Conservation (phyloP, 2,329 filamentous ascomycete species). For the Chaetothyriales sp. region DNA sequence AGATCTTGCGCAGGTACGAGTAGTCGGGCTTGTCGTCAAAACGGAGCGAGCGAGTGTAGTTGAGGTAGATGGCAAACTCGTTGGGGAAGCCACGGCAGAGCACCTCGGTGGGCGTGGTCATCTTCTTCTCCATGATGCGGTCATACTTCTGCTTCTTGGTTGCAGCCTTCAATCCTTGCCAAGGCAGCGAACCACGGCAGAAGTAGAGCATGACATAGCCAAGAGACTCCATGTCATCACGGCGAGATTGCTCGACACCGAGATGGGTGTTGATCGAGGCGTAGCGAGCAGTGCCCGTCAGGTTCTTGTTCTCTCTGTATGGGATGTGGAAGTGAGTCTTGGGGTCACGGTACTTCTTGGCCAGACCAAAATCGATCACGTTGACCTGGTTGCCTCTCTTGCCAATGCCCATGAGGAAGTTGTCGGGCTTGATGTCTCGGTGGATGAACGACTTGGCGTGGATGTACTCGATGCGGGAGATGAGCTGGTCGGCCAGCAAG, state of each 20-base stretch:
- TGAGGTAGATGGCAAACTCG: slow-evolving; percentile 98
- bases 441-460: slow-evolving; percentile 99
- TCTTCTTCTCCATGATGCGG: slow-evolving; percentile 99
- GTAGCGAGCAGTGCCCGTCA: slow-evolving; percentile 96
- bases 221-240: slow-evolving; percentile 98
- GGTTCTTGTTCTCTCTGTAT: slow-evolving; percentile 99
- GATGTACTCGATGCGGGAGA: slow-evolving; percentile 98
- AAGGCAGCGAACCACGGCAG: slow-evolving; percentile 94
- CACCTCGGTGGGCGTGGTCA: slow-evolving; percentile 93
- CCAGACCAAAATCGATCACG: slow-evolving; percentile 95
- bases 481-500: slow-evolving; percentile 90
- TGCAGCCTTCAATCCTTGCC: slow-evolving; percentile 96
- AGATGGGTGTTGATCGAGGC: slow-evolving; percentile 98
- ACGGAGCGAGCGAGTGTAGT: slow-evolving; percentile 95
- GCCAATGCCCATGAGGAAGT: slow-evolving; percentile 98
- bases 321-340: slow-evolving; percentile 99
- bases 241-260: slow-evolving; percentile 95
- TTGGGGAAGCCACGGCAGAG: slow-evolving; percentile 98
- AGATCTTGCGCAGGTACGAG: slow-evolving; percentile 99
- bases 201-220: slow-evolving; percentile 99
- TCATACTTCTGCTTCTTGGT: slow-evolving; percentile 99
- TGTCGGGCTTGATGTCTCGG: slow-evolving; percentile 99
- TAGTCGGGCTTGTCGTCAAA: slow-evolving; percentile 99
- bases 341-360: slow-evolving; percentile 98
- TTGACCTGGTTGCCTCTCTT: slow-evolving; percentile 99